Conservation (phyloP, 306 rosid species). For the Datisca glomerata region DNA sequence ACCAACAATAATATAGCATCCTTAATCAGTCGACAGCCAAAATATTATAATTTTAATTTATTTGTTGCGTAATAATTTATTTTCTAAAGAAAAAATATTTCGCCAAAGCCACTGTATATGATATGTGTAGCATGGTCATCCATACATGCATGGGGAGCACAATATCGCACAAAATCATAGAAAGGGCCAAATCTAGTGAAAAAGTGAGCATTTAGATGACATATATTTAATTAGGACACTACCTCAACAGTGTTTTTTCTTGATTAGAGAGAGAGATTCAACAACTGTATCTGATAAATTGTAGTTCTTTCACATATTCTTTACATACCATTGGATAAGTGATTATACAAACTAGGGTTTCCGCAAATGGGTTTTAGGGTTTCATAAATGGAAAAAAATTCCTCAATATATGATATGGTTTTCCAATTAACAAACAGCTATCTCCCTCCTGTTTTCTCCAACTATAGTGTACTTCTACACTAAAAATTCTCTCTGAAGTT, state of each 20-base stretch:
- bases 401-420: neutral
- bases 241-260: constrained; percentile 24
- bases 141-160: constrained; percentile 37
- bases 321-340: neutral
- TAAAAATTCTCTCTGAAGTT: constrained; percentile 3
- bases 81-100: too few species aligned
- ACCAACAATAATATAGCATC: too few species aligned
- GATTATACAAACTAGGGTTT: constrained; percentile 45
- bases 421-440: neutral
- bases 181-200: constrained; percentile 30
- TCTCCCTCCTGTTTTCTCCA: neutral
- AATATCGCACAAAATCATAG: constrained; percentile 33
- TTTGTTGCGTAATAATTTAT: too few species aligned
- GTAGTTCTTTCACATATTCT: neutral
- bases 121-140: too few species aligned
- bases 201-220: constrained; percentile 22
- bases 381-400: neutral
- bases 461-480: too few species aligned
- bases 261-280: constrained; percentile 43
- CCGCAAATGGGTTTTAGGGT: constrained; percentile 17
- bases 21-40: too few species aligned
- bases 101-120: too few species aligned
- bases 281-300: too few species aligned
- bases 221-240: constrained; percentile 35
- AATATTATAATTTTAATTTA: too few species aligned